Evolutionary conservation across 768 basidiomycete genomes (phyloP).

Genomic region (Crassisporium funariophilum): DNA sequence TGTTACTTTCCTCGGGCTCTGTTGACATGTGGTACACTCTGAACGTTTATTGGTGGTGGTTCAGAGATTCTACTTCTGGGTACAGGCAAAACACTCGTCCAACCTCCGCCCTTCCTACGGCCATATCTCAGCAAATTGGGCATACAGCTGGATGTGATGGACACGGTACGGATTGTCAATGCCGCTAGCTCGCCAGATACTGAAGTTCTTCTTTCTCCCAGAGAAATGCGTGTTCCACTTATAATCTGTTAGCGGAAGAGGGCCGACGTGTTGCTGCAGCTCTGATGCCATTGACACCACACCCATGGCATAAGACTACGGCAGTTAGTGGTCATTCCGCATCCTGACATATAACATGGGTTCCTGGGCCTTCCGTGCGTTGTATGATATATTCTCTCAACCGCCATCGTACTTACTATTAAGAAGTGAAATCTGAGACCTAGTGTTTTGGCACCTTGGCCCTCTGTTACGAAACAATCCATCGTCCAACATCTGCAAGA

Average conservation of each 20-base stretch:
- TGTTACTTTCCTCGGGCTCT: slow-evolving; percentile 22
- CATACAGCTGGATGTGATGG: slow-evolving; percentile 88
- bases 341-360: no score
- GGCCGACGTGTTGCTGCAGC: slow-evolving; percentile 92
- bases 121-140: slow-evolving; percentile 73
- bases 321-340: slow-evolving; percentile 3
- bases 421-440: no score
- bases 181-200: neutral
- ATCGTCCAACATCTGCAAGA: no score
- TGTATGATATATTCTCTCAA: no score
- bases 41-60: neutral
- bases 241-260: slow-evolving; percentile 92
- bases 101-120: slow-evolving; percentile 68
- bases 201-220: slow-evolving; percentile 23
- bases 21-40: neutral
- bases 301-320: slow-evolving; percentile 50
- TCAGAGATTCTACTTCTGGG: slow-evolving; percentile 90
- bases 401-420: no score
- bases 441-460: no score
- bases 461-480: no score
- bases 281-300: slow-evolving; percentile 66
- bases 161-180: slow-evolving; percentile 58
- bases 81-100: slow-evolving; percentile 72
- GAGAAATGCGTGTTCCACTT: slow-evolving; percentile 95
- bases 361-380: no score